Percentiles rank a stretch among this genome's conserved stretches.
Evolutionary conservation across 31 red algal genomes (phyloP).

Genomic region (Endocladia muricata): DNA sequence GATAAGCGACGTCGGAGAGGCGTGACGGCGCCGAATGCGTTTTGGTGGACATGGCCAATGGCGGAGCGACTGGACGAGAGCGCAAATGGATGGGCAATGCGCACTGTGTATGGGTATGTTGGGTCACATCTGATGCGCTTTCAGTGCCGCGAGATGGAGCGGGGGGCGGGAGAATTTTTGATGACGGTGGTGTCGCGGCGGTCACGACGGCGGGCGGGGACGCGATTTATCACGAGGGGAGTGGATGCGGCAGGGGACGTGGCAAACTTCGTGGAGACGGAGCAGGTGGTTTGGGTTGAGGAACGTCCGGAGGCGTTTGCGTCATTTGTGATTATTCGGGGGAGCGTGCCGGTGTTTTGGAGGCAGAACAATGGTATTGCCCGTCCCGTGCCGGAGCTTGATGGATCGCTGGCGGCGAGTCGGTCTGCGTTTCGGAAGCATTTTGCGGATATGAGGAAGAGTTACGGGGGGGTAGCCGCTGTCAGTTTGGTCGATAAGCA

Average conservation of each 20-base stretch:
- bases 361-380: slow-evolving; percentile 91
- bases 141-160: slow-evolving; percentile 12
- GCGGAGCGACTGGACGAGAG: slow-evolving; percentile 61
- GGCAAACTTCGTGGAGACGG: slow-evolving; percentile 95
- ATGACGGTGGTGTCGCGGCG: slow-evolving; percentile 75
- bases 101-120: slow-evolving; percentile 80
- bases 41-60: slow-evolving; percentile 65
- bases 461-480: slow-evolving; percentile 67
- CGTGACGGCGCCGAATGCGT: slow-evolving; percentile 10
- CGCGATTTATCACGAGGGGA: slow-evolving; percentile 80
- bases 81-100: slow-evolving; percentile 53
- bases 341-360: slow-evolving; percentile 94
- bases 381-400: slow-evolving; percentile 79
- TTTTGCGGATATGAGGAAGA: slow-evolving; percentile 58
- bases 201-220: slow-evolving; percentile 72
- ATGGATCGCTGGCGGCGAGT: slow-evolving; percentile 48
- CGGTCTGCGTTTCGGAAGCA: slow-evolving; percentile 71
- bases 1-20: slow-evolving; percentile 11
- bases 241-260: slow-evolving; percentile 84
- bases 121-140: slow-evolving; percentile 66
- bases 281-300: slow-evolving; percentile 76
- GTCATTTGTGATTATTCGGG: slow-evolving; percentile 77
- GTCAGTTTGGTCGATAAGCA: slow-evolving; percentile 85
- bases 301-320: slow-evolving; percentile 30
- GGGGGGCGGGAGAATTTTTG: slow-evolving; percentile 35